Percentiles rank a stretch among this genome's conserved stretches.
phyloP scores from a whole-genome alignment of 805 yeast species.

The Myxozyma melibiosi region DNA sequence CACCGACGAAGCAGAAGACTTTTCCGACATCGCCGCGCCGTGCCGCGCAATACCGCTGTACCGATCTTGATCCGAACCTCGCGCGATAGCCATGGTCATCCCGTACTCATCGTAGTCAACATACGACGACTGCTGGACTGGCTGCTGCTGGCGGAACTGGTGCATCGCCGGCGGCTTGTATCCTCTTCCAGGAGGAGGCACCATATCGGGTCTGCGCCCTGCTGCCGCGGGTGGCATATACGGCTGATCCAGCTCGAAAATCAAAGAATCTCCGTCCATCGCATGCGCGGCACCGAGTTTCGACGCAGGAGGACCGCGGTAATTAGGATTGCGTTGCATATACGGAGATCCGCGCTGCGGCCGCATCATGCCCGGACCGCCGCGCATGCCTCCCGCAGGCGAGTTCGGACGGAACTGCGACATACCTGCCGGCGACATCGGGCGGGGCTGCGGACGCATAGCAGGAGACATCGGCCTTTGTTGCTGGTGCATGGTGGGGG shows the following conservation, averaged over 20 bases:
- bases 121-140: not conserved
- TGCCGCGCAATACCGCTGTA: constrained; percentile 3
- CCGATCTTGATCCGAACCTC: constrained; percentile 3
- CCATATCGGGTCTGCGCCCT: constrained; percentile 7
- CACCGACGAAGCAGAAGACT: not conserved
- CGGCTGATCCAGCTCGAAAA: constrained; percentile 2
- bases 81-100: constrained; percentile 7
- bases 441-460: not conserved
- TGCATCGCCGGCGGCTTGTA: not conserved
- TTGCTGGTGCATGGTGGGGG: not conserved
- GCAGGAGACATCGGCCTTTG: constrained; percentile 4
- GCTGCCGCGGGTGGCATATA: not conserved
- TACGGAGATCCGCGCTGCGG: not conserved
- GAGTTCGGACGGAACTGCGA: not conserved
- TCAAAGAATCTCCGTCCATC: constrained; percentile 5
- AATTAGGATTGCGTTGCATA: not conserved
- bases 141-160: not conserved
- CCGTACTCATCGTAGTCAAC: constrained; percentile 5
- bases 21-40: not conserved
- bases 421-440: not conserved
- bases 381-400: not conserved
- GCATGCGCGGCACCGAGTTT: constrained; percentile 3
- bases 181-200: not conserved
- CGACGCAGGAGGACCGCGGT: constrained; percentile 1
- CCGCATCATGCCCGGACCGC: constrained; percentile 3